Percentiles rank a stretch among this genome's conserved stretches.
These are phyloP conservation scores for Oenanthe sinensis DNA, from an alignment of 129 eudicot genomes.

Conservation along the genomic window DNA sequence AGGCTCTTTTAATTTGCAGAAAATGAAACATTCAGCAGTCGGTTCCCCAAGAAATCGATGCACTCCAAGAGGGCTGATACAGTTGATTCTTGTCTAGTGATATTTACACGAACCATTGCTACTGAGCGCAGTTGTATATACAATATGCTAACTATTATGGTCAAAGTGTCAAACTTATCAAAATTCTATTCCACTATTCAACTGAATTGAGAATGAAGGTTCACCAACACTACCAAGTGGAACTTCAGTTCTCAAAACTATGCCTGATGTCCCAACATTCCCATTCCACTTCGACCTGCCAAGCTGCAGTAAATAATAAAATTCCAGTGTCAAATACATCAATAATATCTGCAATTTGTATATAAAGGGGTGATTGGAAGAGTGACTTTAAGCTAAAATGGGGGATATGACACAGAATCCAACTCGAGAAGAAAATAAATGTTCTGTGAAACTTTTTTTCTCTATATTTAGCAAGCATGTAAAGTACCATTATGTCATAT, in stretches of 20 bases:
- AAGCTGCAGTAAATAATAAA: conserved; percentile 35
- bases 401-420: background rate
- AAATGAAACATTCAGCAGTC: background rate
- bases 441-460: background rate
- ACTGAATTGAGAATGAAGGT: conserved; percentile 79
- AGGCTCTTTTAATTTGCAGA: background rate
- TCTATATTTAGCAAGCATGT: background rate
- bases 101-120: conserved; percentile 23
- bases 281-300: conserved; percentile 99
- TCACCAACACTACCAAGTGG: conserved; percentile 61
- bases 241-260: conserved; percentile 71
- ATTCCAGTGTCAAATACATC: background rate
- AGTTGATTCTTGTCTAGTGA: background rate
- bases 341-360: background rate
- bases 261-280: conserved; percentile 75
- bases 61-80: background rate
- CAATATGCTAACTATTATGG: conserved; percentile 3
- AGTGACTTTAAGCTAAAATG: background rate
- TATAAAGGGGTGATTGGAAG: background rate
- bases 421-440: background rate
- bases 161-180: conserved; percentile 16
- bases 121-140: conserved; percentile 14
- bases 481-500: background rate
- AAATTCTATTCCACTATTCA: conserved; percentile 85
- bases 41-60: background rate